Evolutionary conservation across 495 filamentous ascomycete species (phyloP).

Genomic region (Pyrenula aspistea): DNA sequence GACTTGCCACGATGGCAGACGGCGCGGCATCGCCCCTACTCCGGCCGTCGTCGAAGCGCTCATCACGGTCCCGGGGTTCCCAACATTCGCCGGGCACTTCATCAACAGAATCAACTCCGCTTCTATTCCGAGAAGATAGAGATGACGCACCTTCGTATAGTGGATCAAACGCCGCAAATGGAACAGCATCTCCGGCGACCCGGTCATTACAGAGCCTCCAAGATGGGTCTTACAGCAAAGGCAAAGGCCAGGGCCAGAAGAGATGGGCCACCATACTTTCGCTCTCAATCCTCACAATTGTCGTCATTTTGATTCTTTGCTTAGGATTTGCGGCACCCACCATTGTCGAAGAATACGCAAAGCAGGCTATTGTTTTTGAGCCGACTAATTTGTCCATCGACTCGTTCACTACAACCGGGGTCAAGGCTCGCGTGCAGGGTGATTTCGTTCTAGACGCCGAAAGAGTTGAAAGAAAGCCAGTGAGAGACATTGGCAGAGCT

Average conservation of each 20-base stretch:
- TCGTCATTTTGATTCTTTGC: slow-evolving; percentile 36
- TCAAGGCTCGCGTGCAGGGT: slow-evolving; percentile 66
- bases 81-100: not conserved
- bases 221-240: slow-evolving; percentile 11
- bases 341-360: slow-evolving; percentile 70
- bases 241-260: slow-evolving; percentile 15
- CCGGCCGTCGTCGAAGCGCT: not conserved
- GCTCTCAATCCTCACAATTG: slow-evolving; percentile 31
- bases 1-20: not conserved
- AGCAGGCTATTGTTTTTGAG: slow-evolving; percentile 68
- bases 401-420: slow-evolving; percentile 63
- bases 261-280: slow-evolving; percentile 49
- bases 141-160: not conserved
- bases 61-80: not conserved
- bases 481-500: slow-evolving; percentile 62
- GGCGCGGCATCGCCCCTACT: not conserved
- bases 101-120: not conserved
- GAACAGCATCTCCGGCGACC: slow-evolving; percentile 9
- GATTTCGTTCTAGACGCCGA: slow-evolving; percentile 67
- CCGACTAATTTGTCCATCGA: slow-evolving; percentile 73
- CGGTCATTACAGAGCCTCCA: slow-evolving; percentile 14
- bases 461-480: slow-evolving; percentile 53
- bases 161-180: not conserved
- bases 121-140: not conserved
- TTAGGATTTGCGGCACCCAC: slow-evolving; percentile 72